Conservation (phyloP, 2,329 filamentous ascomycete genomes). For the Talaromyces piceae region DNA sequence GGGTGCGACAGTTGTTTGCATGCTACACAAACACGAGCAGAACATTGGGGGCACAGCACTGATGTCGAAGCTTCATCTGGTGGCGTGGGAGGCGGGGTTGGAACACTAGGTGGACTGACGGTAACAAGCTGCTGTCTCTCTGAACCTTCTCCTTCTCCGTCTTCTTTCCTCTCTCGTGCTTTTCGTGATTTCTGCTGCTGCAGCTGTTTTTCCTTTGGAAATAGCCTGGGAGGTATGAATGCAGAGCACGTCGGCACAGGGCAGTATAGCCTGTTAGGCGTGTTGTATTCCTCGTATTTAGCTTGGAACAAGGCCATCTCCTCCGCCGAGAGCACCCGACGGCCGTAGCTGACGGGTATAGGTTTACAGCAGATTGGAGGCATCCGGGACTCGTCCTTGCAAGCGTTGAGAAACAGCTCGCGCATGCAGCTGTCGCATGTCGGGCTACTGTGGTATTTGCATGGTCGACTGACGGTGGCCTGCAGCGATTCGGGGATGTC, state of each 20-base stretch:
- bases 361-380: conserved; percentile 40
- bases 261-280: conserved; percentile 42
- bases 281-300: conserved; percentile 44
- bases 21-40: conserved; percentile 33
- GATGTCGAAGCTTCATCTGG: conserved; percentile 14
- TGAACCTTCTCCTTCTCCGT: too few relatives aligned
- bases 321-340: conserved; percentile 26
- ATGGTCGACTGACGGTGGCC: background rate
- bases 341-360: conserved; percentile 36
- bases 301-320: conserved; percentile 32
- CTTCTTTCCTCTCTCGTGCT: too few relatives aligned
- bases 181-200: too few relatives aligned
- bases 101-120: background rate
- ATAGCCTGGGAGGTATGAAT: conserved; percentile 37
- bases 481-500: background rate
- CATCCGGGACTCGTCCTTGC: conserved; percentile 34
- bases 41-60: conserved; percentile 40
- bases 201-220: conserved; percentile 9
- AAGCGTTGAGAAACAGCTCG: conserved; percentile 35
- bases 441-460: conserved; percentile 1
- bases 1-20: conserved; percentile 39
- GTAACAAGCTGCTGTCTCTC: too few relatives aligned
- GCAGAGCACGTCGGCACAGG: conserved; percentile 42
- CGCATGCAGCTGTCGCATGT: conserved; percentile 13
- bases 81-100: conserved; percentile 9